These are phyloP conservation scores for Solanum boliviense DNA, from an alignment of 257 asterid genomes.

Conservation along the genomic window DNA sequence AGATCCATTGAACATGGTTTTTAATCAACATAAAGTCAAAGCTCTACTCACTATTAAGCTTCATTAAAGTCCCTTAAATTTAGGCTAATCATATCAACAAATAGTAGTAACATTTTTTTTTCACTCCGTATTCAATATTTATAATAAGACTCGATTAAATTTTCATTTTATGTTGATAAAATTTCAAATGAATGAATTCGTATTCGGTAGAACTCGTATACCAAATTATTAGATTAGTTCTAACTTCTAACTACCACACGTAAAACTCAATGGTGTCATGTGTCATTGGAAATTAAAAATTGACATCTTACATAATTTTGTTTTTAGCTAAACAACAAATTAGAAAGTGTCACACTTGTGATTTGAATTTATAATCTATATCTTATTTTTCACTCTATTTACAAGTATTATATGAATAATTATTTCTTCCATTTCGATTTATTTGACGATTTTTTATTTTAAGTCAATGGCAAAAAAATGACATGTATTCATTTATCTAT, in stretches of 20 bases:
- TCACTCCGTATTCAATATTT: too few relatives aligned
- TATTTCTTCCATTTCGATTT: too few relatives aligned
- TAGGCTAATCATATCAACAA: neutral
- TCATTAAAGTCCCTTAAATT: neutral
- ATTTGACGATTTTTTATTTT: too few relatives aligned
- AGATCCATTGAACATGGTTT: neutral
- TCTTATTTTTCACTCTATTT: neutral
- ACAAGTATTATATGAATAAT: too few relatives aligned
- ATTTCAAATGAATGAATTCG: too few relatives aligned
- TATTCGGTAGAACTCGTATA: too few relatives aligned
- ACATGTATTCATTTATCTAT: accelerated
- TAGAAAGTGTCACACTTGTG: neutral
- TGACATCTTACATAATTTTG: too few relatives aligned
- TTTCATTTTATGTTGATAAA: neutral
- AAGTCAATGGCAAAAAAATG: neutral
- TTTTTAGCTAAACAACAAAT: neutral
- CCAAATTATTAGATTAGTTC: neutral
- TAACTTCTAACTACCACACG: neutral
- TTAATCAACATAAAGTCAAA: neutral
- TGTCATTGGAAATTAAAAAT: neutral
- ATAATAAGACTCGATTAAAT: neutral
- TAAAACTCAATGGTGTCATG: neutral
- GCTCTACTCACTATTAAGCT: neutral
- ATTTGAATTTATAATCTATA: neutral
- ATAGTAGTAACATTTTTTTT: neutral